Conservation (phyloP, 2,329 filamentous ascomycete genomes). For the Ceratocystis diversiconidia region DNA sequence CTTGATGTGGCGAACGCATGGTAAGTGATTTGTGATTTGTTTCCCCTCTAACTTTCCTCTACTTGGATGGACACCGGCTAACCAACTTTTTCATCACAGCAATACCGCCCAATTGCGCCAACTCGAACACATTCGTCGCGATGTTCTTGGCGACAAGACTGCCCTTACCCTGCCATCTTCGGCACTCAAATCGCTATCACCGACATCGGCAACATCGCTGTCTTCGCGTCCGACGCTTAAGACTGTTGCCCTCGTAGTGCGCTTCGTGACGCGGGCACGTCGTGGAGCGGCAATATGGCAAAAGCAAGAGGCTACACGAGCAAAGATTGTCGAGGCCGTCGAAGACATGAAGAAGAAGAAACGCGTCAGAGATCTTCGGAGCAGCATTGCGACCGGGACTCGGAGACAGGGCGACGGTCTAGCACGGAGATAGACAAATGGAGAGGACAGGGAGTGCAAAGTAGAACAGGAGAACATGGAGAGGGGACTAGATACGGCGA, state of each 20-base stretch:
- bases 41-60: conserved; percentile 11
- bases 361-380: conserved; percentile 25
- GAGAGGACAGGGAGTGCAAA: neutral
- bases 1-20: conserved; percentile 77
- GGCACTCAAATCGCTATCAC: conserved; percentile 15
- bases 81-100: conserved; percentile 35
- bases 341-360: conserved; percentile 34
- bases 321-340: conserved; percentile 34
- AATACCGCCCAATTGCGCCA: conserved; percentile 84
- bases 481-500: neutral
- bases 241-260: conserved; percentile 34
- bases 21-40: conserved; percentile 45
- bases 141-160: conserved; percentile 28
- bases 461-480: neutral
- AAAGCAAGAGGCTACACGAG: conserved; percentile 37
- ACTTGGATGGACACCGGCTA: neutral
- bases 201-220: neutral
- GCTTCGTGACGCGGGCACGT: conserved; percentile 40
- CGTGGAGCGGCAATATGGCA: conserved; percentile 34
- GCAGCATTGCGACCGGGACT: conserved; percentile 16
- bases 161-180: conserved; percentile 18
- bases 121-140: conserved; percentile 59
- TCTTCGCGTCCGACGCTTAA: conserved; percentile 26
- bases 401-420: conserved; percentile 24
- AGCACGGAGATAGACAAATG: neutral